These are phyloP conservation scores for Quercus tomentella DNA, from an alignment of 331 rosid species.

Conservation along the genomic window DNA sequence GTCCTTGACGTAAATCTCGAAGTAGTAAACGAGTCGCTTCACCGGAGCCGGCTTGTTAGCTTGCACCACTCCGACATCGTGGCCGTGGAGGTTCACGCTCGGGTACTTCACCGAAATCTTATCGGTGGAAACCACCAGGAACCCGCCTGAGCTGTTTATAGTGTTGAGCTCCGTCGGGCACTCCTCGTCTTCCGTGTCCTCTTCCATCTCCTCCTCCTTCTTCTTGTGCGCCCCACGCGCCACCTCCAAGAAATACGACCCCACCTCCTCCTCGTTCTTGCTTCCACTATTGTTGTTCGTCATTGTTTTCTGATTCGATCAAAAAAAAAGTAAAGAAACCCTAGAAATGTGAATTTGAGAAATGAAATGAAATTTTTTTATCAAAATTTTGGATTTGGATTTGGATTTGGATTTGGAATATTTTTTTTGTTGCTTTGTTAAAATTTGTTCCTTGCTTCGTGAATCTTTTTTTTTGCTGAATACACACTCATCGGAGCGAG, in stretches of 20 bases:
- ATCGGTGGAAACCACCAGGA: constrained; percentile 71
- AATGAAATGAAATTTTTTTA: not conserved
- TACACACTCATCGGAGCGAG: too few relatives aligned
- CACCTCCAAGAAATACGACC: constrained; percentile 55
- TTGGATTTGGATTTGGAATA: too few relatives aligned
- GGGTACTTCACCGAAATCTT: constrained; percentile 86
- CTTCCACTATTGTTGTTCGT: constrained; percentile 10
- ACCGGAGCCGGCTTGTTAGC: constrained; percentile 77
- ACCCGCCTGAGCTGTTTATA: constrained; percentile 91
- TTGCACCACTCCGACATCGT: constrained; percentile 93
- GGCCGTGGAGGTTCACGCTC: constrained; percentile 69
- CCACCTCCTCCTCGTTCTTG: constrained; percentile 33
- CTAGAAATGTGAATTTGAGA: constrained; percentile 22
- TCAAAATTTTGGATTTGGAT: not conserved
- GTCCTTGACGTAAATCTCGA: constrained; percentile 84
- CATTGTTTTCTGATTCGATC: constrained; percentile 12
- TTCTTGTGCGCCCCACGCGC: constrained; percentile 35
- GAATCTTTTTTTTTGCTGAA: not conserved
- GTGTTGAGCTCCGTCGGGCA: constrained; percentile 86
- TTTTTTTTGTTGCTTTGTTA: not conserved
- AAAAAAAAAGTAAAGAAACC: not conserved
- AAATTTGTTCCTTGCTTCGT: not conserved
- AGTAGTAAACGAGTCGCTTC: constrained; percentile 80
- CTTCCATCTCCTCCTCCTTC: constrained; percentile 46
- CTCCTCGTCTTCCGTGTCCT: constrained; percentile 43